A percentile compares a stretch with the other conserved stretches of the same genome.
These are phyloP conservation scores for Thalia dealbata DNA, from an alignment of 176 grass and related monocot species.

Conservation along the genomic window DNA sequence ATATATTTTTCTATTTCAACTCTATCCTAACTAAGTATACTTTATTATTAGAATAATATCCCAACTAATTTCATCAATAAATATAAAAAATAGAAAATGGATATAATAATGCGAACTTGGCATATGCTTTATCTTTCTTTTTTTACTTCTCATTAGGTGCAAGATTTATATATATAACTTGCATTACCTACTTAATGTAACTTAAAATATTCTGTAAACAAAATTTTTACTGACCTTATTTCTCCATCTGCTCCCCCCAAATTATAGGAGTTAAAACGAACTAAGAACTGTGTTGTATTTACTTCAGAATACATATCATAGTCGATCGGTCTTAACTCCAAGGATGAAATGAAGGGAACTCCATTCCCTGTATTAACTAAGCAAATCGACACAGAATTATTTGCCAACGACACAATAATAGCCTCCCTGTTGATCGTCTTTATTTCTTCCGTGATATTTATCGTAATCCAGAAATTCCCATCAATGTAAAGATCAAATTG, in stretches of 20 bases:
- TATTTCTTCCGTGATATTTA: not conserved
- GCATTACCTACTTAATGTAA: too few relatives aligned
- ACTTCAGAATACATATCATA: not conserved
- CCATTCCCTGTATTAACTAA: not conserved
- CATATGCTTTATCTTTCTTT: too few relatives aligned
- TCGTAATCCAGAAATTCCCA: not conserved
- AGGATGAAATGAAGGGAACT: not conserved
- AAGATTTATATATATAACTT: too few relatives aligned
- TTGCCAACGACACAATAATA: not conserved
- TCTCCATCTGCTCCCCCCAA: not conserved
- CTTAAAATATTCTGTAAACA: too few relatives aligned
- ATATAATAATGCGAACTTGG: too few relatives aligned
- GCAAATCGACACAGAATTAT: not conserved
- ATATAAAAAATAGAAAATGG: too few relatives aligned
- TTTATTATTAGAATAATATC: too few relatives aligned
- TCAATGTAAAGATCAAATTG: not conserved
- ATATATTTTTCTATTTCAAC: too few relatives aligned
- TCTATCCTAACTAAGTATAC: too few relatives aligned
- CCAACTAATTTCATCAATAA: too few relatives aligned
- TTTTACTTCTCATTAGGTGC: too few relatives aligned
- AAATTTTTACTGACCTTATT: too few relatives aligned
- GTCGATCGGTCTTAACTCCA: not conserved
- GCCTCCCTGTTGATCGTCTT: not conserved
- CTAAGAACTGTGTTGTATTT: not conserved
- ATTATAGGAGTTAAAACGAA: not conserved